These are phyloP conservation scores for Hypoxylon perforatum DNA, from an alignment of 495 filamentous ascomycete genomes.

Conservation along the genomic window DNA sequence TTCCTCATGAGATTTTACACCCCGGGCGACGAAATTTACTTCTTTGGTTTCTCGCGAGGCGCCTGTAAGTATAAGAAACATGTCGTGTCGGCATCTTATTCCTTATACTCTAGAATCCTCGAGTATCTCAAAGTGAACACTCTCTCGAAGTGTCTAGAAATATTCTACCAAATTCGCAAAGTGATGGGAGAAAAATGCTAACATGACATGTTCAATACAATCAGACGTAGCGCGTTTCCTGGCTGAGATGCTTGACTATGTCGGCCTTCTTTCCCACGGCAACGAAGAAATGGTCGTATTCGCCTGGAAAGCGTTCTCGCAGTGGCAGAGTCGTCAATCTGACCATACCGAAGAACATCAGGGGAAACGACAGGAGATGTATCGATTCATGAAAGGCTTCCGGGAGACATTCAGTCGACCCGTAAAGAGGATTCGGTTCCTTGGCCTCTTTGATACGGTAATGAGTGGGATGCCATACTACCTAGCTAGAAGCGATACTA, in stretches of 20 bases:
- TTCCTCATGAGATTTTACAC: conserved; percentile 90
- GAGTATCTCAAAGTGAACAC: no score
- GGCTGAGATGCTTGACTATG: conserved; percentile 86
- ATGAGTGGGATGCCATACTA: no score
- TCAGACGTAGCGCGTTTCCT: conserved; percentile 88
- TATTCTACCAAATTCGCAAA: no score
- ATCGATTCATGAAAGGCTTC: conserved; percentile 82
- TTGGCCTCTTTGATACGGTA: conserved; percentile 76
- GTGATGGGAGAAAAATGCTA: no score
- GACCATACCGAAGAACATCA: conserved; percentile 66
- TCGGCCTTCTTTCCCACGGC: conserved; percentile 81
- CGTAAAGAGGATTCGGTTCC: conserved; percentile 75
- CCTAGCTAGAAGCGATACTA: no score
- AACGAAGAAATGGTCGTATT: conserved; percentile 89
- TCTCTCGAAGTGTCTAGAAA: no score
- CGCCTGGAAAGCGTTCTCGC: conserved; percentile 88
- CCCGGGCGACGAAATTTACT: conserved; percentile 80
- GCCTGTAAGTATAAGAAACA: no score
- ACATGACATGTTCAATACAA: no score
- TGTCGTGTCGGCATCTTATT: no score
- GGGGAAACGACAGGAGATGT: conserved; percentile 68
- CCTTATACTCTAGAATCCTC: no score
- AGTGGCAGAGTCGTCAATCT: conserved; percentile 79
- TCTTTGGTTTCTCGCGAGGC: conserved; percentile 88
- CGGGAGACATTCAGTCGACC: conserved; percentile 86